Evolutionary conservation across 495 filamentous ascomycete genomes (phyloP), one percentile per base, ranked within the genome.

Genomic region (Parmelia sp.): DNA sequence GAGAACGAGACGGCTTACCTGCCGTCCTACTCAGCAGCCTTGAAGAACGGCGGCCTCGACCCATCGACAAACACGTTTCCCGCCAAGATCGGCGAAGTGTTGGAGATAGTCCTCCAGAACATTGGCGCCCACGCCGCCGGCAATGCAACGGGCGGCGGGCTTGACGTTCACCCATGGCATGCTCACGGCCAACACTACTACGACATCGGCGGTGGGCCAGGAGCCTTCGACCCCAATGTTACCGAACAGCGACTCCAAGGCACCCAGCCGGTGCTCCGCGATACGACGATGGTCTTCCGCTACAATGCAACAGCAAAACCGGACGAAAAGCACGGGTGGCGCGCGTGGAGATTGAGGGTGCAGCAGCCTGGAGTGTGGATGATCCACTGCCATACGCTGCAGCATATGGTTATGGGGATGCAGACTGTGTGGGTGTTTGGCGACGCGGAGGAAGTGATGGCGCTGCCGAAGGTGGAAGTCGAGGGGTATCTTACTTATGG

Each of bases 121-220:
- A 53, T 53, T 19, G 49, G 49, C 25, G 25, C 49, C 1, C 49
- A 53, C 27, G 49, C 49, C 49, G 2, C 31, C 49, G 49, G 31
- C 49, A 53, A 53, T 31, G 25, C 29, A 53, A 53, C 49, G 25
- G 49, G 49, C 14, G 49, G 49, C 49, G 49, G 11, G 25, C 49
- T 53, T 14, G 49, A 53, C 49, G 49, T 53, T 27, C 49, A 53
- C 49, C 49, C 49, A 6, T 53, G 49, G 49, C 49, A 53, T 53
- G 49, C 49, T 19, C 49, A 53, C 49, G 49, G 49, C 49, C 25
- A 53, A 29, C 49, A 53, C 49, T 53, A 53, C 49, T 53, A 53
- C 27, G 49, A 53, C 49, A 53, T 53, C 14, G 49, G 49, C 29
- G 49, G 49, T 5, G 49, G 49, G 49, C 49, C 49, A 0, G 49